Conservation (phyloP, 768 basidiomycete genomes). For the Naganishia kalamii region DNA sequence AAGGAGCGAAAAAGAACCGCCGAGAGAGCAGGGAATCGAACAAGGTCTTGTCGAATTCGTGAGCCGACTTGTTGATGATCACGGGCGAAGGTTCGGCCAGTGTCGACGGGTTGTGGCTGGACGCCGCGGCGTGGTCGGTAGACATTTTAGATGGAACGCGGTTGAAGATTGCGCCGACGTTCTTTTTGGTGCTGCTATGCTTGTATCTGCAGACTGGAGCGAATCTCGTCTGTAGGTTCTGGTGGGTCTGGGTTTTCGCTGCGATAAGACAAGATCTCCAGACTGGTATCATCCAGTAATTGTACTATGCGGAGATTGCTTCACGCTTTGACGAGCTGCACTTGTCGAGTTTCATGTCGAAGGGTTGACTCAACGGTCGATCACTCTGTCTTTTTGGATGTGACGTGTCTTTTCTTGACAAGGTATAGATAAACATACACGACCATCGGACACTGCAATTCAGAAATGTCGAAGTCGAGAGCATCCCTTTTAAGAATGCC, state of each 20-base stretch:
- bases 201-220: neutral
- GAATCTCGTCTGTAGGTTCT: neutral
- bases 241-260: neutral
- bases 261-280: conserved; percentile 12
- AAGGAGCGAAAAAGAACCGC: conserved; percentile 94
- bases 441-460: no score
- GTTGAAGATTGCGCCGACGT: conserved; percentile 3
- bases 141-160: conserved; percentile 5
- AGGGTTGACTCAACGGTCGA: conserved; percentile 7
- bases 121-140: conserved; percentile 27
- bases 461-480: no score
- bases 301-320: neutral
- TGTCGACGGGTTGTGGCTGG: conserved; percentile 33
- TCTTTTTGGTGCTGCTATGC: conserved; percentile 1
- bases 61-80: conserved; percentile 69
- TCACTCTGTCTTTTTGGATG: neutral
- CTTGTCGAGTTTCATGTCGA: neutral
- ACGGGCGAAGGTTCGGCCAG: conserved; percentile 26
- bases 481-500: no score
- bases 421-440: neutral
- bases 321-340: neutral
- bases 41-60: conserved; percentile 76
- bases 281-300: conserved; percentile 9
- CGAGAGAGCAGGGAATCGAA: conserved; percentile 80
- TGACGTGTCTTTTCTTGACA: neutral